Evolutionary conservation across 495 filamentous ascomycete species (phyloP).

Genomic region (Aspergillus conjunctus): DNA sequence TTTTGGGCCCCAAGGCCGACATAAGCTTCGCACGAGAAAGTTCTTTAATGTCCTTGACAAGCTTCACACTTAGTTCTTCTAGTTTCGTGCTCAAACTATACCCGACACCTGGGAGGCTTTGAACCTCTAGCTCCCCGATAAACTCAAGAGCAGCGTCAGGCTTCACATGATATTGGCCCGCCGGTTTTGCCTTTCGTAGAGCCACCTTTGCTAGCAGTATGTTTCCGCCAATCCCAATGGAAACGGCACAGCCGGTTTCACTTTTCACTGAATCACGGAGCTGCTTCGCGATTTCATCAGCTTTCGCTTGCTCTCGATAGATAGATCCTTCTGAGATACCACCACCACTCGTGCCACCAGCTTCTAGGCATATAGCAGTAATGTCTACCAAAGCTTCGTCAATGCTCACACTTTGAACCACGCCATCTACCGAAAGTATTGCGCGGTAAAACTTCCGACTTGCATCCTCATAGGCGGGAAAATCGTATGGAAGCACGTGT

Average conservation of each 20-base stretch:
- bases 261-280: slow-evolving; percentile 69
- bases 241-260: slow-evolving; percentile 82
- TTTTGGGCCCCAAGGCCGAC: slow-evolving; percentile 81
- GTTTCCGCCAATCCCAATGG: slow-evolving; percentile 91
- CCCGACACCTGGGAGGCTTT: slow-evolving; percentile 85
- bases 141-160: slow-evolving; percentile 77
- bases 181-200: slow-evolving; percentile 88
- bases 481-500: slow-evolving; percentile 88
- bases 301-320: slow-evolving; percentile 79
- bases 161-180: slow-evolving; percentile 85
- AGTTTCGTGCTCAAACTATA: slow-evolving; percentile 81
- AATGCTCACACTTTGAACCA: slow-evolving; percentile 94
- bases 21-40: slow-evolving; percentile 72
- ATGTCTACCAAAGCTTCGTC: slow-evolving; percentile 90
- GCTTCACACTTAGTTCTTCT: slow-evolving; percentile 81
- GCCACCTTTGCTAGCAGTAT: slow-evolving; percentile 90
- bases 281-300: slow-evolving; percentile 66
- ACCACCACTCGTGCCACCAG: slow-evolving; percentile 68
- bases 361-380: slow-evolving; percentile 64
- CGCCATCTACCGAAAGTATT: slow-evolving; percentile 74
- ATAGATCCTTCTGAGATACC: slow-evolving; percentile 70
- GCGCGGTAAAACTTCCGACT: slow-evolving; percentile 84
- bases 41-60: slow-evolving; percentile 78
- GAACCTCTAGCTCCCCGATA: slow-evolving; percentile 72
- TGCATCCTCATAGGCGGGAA: slow-evolving; percentile 89